Conservation (phyloP, 129 eudicot genomes). For the Arctium minus region DNA sequence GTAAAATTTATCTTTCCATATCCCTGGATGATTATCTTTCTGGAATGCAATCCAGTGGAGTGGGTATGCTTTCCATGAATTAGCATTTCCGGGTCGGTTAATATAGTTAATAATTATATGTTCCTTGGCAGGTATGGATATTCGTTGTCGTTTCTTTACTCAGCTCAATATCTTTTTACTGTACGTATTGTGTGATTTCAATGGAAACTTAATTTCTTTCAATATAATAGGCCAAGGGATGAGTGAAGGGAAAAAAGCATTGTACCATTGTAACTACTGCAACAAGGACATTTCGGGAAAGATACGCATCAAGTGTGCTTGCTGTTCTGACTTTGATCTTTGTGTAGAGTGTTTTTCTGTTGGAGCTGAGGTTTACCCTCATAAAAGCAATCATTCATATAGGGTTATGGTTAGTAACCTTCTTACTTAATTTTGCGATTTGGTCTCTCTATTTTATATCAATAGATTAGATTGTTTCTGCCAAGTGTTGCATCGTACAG, state of each 20-base stretch:
- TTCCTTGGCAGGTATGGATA: not conserved
- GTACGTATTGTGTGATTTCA: not conserved
- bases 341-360: slow-evolving; percentile 98
- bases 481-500: not conserved
- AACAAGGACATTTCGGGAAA: slow-evolving; percentile 92
- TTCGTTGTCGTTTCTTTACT: not conserved
- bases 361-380: slow-evolving; percentile 95
- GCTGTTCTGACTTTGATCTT: slow-evolving; percentile 92
- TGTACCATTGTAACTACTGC: slow-evolving; percentile 96
- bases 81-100: not conserved
- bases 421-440: not conserved
- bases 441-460: not conserved
- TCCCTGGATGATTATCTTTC: not conserved
- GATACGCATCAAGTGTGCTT: slow-evolving; percentile 80
- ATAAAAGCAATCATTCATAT: slow-evolving; percentile 88
- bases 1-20: not conserved
- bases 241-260: slow-evolving; percentile 80
- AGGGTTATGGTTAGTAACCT: slow-evolving; percentile 82
- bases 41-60: not conserved
- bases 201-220: not conserved
- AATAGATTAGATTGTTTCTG: not conserved
- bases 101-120: not conserved
- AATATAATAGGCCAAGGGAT: slow-evolving; percentile 49
- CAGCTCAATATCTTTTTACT: not conserved
- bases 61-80: not conserved